Evolutionary conservation across 1,139 yeast species (phyloP), one percentile per base, ranked within the genome.

Genomic region (Magnusiomyces ingens): DNA sequence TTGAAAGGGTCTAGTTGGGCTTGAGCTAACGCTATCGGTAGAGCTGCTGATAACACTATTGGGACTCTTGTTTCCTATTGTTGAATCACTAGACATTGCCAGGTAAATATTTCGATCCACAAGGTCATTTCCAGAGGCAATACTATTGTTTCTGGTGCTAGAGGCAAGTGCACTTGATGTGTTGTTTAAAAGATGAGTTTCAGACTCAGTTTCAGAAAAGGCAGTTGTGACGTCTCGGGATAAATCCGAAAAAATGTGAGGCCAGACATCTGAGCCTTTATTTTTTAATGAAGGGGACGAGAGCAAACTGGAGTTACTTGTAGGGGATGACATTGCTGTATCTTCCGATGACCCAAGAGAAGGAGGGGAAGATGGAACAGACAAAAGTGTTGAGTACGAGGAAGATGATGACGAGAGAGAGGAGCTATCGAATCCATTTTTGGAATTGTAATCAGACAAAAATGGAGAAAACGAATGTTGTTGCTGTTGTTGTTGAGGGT

Each of bases 281-380:
- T 36, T 36, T 13, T 12, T 13, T 12, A 36, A 12, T 36, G 40
- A 41, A 17, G 44, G 44, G 3, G 44, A 41, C n/a, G 44, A 41
- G 4, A 41, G 22, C n/a, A 41, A 3, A 18, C 44, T 41, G 17
- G 44, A 41, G 22, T n/a, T 41, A 19, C 44, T 41, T 10, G 21
- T 41, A 19, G 44, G 44, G 13, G 44, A 41, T 3, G 44, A 41
- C 21, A 41, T 18, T 15, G 17, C 21, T 6, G 44, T 41, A 8
- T 41, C 44, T 15, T 12, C 17, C 4, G 44, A 11, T 13, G 44
- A 41, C 17, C 55, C 11, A 18, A 56, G 55, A 32, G 58, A 54
- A n/a, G 58, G 51, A 2, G 59, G 56, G 18, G 60, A 55, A n/a
- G 60, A 57, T n/a, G 50, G 44, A 2, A 40, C 21, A 5, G 54